Evolutionary conservation across 129 eudicot genomes (phyloP), one percentile per base, ranked within the genome.

Genomic region (Apium graveolens): DNA sequence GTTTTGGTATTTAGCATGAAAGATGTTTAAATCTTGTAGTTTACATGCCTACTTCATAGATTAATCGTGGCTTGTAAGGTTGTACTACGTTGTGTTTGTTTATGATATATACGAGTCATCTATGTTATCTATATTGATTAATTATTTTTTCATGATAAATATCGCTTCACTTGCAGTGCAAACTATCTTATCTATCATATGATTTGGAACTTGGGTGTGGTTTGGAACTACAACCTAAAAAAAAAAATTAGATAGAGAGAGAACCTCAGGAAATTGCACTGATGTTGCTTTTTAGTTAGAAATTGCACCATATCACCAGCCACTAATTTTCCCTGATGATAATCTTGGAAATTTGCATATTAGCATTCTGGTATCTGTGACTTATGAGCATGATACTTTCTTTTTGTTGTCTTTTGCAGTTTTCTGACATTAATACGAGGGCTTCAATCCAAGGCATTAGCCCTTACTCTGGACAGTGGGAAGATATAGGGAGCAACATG

Each of bases 381-480:
- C 32, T 12, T 57, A 3, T 57, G 66, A 10, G 31, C 16, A 35
- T 3, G 2, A 3, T 35, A 35, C 37, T 35, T 35, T 35, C 1
- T 35, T 35, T 35, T 35, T 3, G 37, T 3, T 35, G 37, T 35
- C 37, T 35, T 35, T 35, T 35, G 37, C 37, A 35, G 37, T 35
- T 35, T 3, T 35, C 37, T 35, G 37, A 35, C 37, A 35, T 35
- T 35, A 1, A 35, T 35, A 35, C 3, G 37, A 35, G 37, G 37
- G 97, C 98, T 21, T 75, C 83, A 66, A 82, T 89, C 13, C 95
- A 89, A 65, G 98, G 98, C 69, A 84, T 93, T 45, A 89, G 90
- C 84, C 83, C 89, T 27, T 83, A 83, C 85, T 81, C 84, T 79
- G 95, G 95, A 80, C 89, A 83, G 76, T 84, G 89, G 92, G 98